phyloP scores from a whole-genome alignment of 345 rosid genomes.

The Cardamine occulta region DNA sequence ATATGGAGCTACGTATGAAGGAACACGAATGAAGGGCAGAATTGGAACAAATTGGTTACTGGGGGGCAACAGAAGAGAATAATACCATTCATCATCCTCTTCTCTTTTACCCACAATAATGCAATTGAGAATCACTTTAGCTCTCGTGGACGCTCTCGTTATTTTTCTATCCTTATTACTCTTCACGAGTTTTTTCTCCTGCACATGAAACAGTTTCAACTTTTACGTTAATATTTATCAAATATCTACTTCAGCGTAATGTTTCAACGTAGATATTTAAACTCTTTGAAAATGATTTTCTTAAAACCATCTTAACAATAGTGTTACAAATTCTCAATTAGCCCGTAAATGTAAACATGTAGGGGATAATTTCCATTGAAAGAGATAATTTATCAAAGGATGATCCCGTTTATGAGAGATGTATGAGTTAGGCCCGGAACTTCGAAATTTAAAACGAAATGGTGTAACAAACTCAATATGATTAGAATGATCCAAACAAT shows the following conservation, averaged over 20 bases:
- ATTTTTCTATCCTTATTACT: conserved; percentile 38
- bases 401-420: not conserved
- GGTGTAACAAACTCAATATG: not conserved
- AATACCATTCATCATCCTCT: conserved; percentile 42
- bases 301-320: not conserved
- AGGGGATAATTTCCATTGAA: not conserved
- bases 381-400: no score
- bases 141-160: conserved; percentile 38
- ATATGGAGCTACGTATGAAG: conserved; percentile 16
- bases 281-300: not conserved
- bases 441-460: no score
- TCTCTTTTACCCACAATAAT: conserved; percentile 54
- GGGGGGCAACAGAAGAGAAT: conserved; percentile 47
- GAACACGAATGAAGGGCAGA: conserved; percentile 33
- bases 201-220: conserved; percentile 34
- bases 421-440: not conserved
- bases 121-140: conserved; percentile 55
- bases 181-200: conserved; percentile 15
- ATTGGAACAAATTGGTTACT: conserved; percentile 37
- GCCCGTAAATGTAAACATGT: not conserved
- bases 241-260: conserved; percentile 19
- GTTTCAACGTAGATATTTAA: not conserved
- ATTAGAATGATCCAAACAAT: not conserved
- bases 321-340: not conserved
- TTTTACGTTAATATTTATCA: not conserved